Conservation (phyloP, 371 early-diverging fungal genomes). For the Mortierella sp. region DNA sequence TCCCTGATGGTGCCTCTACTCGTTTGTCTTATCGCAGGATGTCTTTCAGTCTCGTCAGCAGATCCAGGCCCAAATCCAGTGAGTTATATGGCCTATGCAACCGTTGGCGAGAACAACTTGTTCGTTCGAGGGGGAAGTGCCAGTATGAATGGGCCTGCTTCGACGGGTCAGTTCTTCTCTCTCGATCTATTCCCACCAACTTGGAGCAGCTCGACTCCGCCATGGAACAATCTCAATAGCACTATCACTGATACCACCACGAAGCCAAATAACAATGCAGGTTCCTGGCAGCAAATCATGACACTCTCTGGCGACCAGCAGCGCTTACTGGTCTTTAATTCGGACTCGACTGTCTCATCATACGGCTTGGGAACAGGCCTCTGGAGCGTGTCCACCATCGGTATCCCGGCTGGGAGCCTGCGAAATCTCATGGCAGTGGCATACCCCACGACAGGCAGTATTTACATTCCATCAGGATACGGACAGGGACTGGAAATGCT, state of each 20-base stretch:
- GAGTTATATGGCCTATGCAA: slow-evolving; percentile 1
- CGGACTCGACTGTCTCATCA: no score
- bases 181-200: not conserved
- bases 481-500: not conserved
- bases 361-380: not conserved
- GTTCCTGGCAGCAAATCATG: slow-evolving; percentile 1
- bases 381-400: not conserved
- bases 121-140: slow-evolving; percentile 1
- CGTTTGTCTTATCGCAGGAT: no score
- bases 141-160: not conserved
- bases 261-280: no score
- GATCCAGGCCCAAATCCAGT: no score
- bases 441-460: not conserved
- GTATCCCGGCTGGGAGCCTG: no score
- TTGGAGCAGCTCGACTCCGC: not conserved
- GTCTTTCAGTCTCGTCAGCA: no score
- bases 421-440: not conserved
- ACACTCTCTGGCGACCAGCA: not conserved
- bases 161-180: not conserved
- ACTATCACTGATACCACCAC: no score
- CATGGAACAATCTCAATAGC: not conserved
- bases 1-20: no score
- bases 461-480: slow-evolving; percentile 3
- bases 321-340: no score
- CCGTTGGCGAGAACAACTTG: not conserved